Evolutionary conservation across 805 yeast genomes (phyloP).

Genomic region (Wickerhamomyces silvicola): DNA sequence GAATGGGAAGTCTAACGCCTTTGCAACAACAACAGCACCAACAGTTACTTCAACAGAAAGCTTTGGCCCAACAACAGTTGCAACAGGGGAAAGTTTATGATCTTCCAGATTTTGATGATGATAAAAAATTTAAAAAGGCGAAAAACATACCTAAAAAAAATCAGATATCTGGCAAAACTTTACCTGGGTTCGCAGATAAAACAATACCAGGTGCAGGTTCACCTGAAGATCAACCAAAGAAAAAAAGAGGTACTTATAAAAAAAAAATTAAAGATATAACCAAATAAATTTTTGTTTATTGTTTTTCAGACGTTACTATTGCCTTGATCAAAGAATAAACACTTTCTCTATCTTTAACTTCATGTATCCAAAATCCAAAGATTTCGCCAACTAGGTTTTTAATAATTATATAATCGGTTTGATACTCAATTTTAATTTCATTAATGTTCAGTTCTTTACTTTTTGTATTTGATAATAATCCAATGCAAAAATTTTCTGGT

Average conservation of each 20-base stretch:
- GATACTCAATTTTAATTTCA: conserved; percentile 59
- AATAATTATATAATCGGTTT: conserved; percentile 64
- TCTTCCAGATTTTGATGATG: conserved; percentile 17
- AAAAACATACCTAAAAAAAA: conserved; percentile 16
- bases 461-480: conserved; percentile 51
- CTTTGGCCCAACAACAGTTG: conserved; percentile 22
- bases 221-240: conserved; percentile 13
- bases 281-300: no score
- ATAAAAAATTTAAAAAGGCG: conserved; percentile 13
- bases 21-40: conserved; percentile 15
- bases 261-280: conserved; percentile 19
- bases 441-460: conserved; percentile 30
- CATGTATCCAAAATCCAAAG: conserved; percentile 74
- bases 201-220: conserved; percentile 20
- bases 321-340: conserved; percentile 40
- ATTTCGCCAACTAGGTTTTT: conserved; percentile 63
- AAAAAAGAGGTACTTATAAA: conserved; percentile 24
- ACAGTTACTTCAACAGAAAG: conserved; percentile 19
- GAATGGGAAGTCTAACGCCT: conserved; percentile 17
- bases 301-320: no score
- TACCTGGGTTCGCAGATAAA: conserved; percentile 17
- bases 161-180: conserved; percentile 19
- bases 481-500: conserved; percentile 68
- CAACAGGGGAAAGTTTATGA: conserved; percentile 11
- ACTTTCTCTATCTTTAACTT: conserved; percentile 57